Evolutionary conservation across 257 asterid species (phyloP), one percentile per base, ranked within the genome.

Genomic region (Echium plantagineum): DNA sequence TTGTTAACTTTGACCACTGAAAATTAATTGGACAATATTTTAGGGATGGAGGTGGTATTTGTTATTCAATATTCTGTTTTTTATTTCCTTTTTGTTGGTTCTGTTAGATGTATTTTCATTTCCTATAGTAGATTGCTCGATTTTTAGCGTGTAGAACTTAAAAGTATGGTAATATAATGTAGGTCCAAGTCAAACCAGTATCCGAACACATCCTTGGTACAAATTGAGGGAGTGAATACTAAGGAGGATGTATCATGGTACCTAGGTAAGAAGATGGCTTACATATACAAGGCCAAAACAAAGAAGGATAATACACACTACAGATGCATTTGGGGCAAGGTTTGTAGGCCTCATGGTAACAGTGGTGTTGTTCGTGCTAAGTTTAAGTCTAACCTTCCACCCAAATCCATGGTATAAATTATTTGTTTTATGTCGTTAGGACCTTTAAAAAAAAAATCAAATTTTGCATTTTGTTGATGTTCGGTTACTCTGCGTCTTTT

Each of bases 141-240:
- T 32, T 1, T n/a, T n/a, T n/a, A 5, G 7, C 6, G 9, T 15
- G 20, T 15, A 15, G 3, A 15, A 52, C 18, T 28, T 28, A 3
- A 28, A 28, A n/a, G 32, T 2, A 3, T 1, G 32, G 21, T 52
- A 17, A 52, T 52, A 17, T 55, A 9, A 21, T 21, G 20, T 55
- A 55, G 59, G 59, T 55, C 59, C 6, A 55, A 55, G 59, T 55
- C 59, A 8, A 55, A 55, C 59, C 59, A 55, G 59, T 55, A 55
- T 55, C 59, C 59, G 8, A 55, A 55, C 59, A 55, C 59, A 8
- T 55, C 59, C 4, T 21, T 55, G 59, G 19, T 55, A 2, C 59
- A 55, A 18, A 55, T 55, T 3, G 32, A 55, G 59, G 59, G 59
- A 3, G 59, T 55, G 2, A 55, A 55, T 26, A 55, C 59, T 16